A percentile compares a stretch with the other conserved stretches of the same genome.
Conservation (phyloP, 1,284 basidiomycete species). For the Trichosporon ovoides region DNA sequence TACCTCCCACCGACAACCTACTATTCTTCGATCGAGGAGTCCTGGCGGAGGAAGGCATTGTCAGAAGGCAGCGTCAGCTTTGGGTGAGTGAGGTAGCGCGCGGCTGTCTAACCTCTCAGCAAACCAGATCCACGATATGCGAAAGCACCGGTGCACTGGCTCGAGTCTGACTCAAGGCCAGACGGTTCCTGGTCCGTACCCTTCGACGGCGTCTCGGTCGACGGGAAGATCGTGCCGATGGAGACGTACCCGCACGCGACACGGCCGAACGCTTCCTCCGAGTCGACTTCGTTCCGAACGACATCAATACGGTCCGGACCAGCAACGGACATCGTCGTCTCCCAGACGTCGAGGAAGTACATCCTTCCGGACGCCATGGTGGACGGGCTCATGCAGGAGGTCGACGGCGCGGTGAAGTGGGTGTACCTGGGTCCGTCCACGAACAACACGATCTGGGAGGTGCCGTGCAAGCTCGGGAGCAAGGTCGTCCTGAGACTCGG, state of each 20-base stretch:
- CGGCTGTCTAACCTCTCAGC: not conserved
- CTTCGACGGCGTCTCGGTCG: not conserved
- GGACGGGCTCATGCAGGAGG: slow-evolving; percentile 1
- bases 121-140: not conserved
- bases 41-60: not conserved
- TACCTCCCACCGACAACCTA: not conserved
- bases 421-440: not conserved
- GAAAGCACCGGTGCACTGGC: not conserved
- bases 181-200: not conserved
- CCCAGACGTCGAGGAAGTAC: not conserved
- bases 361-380: slow-evolving; percentile 1
- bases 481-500: not conserved
- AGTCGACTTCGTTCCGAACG: not conserved
- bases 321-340: not conserved
- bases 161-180: not conserved
- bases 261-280: not conserved
- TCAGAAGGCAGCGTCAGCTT: not conserved
- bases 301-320: not conserved
- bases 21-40: not conserved
- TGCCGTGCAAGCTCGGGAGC: not conserved
- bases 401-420: not conserved
- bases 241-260: not conserved
- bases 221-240: not conserved
- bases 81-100: slow-evolving; percentile 1
- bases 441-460: not conserved